Conservation (phyloP, 352 stramenopile species). For the Phytophthora niederhauseri region DNA sequence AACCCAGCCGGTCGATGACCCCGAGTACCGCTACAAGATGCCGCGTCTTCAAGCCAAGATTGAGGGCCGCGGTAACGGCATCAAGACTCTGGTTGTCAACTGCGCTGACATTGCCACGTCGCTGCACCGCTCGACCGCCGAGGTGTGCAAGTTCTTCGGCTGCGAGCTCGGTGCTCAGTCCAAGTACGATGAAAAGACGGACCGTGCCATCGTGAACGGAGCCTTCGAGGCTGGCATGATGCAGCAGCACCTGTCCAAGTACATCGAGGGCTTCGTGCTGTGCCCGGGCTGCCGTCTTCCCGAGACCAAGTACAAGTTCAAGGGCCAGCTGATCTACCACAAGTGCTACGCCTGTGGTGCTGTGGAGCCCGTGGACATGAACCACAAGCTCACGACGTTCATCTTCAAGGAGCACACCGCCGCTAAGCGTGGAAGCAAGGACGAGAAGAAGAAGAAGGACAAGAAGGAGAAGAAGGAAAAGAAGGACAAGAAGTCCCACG, state of each 20-base stretch:
- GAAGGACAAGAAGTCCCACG: slow-evolving; percentile 68
- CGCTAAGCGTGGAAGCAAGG: slow-evolving; percentile 85
- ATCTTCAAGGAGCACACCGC: slow-evolving; percentile 97
- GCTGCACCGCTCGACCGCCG: slow-evolving; percentile 94
- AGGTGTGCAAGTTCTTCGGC: slow-evolving; percentile 99
- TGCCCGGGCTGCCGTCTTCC: slow-evolving; percentile 97
- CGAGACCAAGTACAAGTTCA: slow-evolving; percentile 99
- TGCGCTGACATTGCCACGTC: slow-evolving; percentile 94
- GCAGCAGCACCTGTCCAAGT: slow-evolving; percentile 97
- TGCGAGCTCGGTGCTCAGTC: slow-evolving; percentile 98
- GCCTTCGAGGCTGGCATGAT: slow-evolving; percentile 94
- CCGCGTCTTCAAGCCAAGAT: slow-evolving; percentile 96
- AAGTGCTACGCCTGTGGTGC: slow-evolving; percentile 98
- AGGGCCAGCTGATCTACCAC: slow-evolving; percentile 96
- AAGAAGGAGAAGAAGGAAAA: slow-evolving; percentile 76
- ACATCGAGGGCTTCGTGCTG: slow-evolving; percentile 99
- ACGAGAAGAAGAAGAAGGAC: slow-evolving; percentile 88
- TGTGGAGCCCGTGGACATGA: slow-evolving; percentile 98
- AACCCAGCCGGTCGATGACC: slow-evolving; percentile 91
- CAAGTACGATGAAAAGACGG: slow-evolving; percentile 96
- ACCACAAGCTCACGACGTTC: slow-evolving; percentile 98
- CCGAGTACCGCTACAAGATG: slow-evolving; percentile 99
- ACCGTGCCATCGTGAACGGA: slow-evolving; percentile 97
- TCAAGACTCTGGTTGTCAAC: slow-evolving; percentile 99
- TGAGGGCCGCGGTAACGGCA: slow-evolving; percentile 99